Evolutionary conservation across 2,329 filamentous ascomycete species (phyloP), one percentile per base, ranked within the genome.

Genomic region (Metarhizium rileyi): DNA sequence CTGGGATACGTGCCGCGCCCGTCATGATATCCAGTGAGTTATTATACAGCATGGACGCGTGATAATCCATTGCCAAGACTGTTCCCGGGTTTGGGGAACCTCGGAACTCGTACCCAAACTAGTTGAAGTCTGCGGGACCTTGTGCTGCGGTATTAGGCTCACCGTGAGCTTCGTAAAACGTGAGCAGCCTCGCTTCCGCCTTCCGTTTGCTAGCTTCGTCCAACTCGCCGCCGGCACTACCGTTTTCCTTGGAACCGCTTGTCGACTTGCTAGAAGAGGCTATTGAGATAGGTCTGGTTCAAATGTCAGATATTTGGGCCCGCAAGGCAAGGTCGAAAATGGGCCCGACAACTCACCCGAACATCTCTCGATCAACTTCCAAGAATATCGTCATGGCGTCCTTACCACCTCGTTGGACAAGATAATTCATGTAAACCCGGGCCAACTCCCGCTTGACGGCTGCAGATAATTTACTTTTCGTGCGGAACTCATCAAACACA

Each of bases 371-470:
- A 63, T 98, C 91, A 33, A 97, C 72, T 52, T 77, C 72, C 62
- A 96, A 75, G 65, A 90, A 95, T 59, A 90, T 85, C 67, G 90
- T 88, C 71, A 94, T 91, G 2, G 88, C 80, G 28, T 90, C 81
- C 64, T 90, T 87, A 53, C 81, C 83, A 14, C 91, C 90, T 48
- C 87, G 77, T 58, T 94, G 84, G 55, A 95, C 80, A 33, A 98
- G 74, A 61, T 93, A 96, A 12, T 77, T 72, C 73, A 96, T 81
- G 66, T 97, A 98, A 49, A 77, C 72, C 53, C 87, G 78, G 38
- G 84, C 83, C 5, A 98, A 70, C 42, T 90, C 85, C 63, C 84
- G 86, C 66, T 91, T 84, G 1, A 80, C 77, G 1, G 77, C 67
- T 1, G 78, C 64, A 0, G 83, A 78, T 50, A 97, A 76, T 10